phyloP scores from a whole-genome alignment of 805 yeast genomes.

The Candida awuae region DNA sequence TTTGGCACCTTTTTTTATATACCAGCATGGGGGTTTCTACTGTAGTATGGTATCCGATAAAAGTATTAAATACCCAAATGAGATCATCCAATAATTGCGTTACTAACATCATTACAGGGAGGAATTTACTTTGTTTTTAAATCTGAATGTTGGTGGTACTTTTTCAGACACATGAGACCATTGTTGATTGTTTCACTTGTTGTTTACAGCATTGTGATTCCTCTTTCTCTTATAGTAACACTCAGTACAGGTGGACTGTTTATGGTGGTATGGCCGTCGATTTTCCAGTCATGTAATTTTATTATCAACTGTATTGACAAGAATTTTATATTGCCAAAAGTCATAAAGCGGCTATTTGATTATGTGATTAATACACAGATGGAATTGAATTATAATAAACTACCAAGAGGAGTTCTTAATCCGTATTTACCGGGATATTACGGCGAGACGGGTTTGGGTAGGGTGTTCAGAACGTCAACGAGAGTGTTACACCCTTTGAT shows the following conservation, averaged over 20 bases:
- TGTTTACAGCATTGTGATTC: constrained; percentile 16
- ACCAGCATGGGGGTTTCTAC: constrained; percentile 13
- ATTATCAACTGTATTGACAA: constrained; percentile 25
- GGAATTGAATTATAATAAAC: constrained; percentile 16
- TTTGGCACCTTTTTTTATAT: too few relatives aligned
- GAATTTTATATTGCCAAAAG: constrained; percentile 26
- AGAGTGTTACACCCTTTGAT: constrained; percentile 30
- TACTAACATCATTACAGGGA: constrained; percentile 17
- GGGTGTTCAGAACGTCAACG: constrained; percentile 12
- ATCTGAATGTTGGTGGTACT: constrained; percentile 21
- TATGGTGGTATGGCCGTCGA: constrained; percentile 19
- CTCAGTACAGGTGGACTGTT: constrained; percentile 21
- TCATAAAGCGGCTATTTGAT: constrained; percentile 27
- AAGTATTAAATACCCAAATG: not conserved
- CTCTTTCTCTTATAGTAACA: constrained; percentile 13
- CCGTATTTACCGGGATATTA: constrained; percentile 19
- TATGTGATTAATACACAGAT: constrained; percentile 20
- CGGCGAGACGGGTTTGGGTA: constrained; percentile 24
- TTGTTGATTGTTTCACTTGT: constrained; percentile 15
- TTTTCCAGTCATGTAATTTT: constrained; percentile 26
- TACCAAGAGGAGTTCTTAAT: constrained; percentile 22
- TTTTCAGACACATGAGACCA: constrained; percentile 19
- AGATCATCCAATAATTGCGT: not conserved
- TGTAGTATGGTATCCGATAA: constrained; percentile 4
- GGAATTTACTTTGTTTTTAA: constrained; percentile 19